Conservation (phyloP, 257 asterid species). For the Leonotis leonurus region DNA sequence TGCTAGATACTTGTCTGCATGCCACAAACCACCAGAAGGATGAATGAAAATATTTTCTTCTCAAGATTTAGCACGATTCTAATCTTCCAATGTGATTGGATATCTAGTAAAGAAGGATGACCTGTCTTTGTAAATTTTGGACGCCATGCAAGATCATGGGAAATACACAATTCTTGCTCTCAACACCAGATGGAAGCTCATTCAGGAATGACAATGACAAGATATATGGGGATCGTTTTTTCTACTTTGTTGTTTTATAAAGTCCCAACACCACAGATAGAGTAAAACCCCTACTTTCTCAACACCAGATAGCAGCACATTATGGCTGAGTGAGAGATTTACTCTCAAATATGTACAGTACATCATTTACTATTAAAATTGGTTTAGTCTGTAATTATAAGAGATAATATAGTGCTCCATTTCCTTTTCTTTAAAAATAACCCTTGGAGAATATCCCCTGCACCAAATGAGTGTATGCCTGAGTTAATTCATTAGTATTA, state of each 20-base stretch:
- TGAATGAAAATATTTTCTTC: slow-evolving; percentile 7
- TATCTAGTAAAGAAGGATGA: neutral
- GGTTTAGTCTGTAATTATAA: neutral
- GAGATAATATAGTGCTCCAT: neutral
- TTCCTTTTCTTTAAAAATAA: neutral
- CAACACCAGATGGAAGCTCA: too few species aligned
- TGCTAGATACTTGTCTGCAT: slow-evolving; percentile 42
- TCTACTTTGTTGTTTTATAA: neutral
- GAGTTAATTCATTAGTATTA: neutral
- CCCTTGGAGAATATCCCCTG: neutral
- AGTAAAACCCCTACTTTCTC: neutral
- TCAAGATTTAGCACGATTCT: neutral
- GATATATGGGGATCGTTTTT: neutral
- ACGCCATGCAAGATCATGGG: neutral
- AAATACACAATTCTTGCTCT: neutral
- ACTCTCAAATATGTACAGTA: neutral
- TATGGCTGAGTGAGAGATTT: neutral
- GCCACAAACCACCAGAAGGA: slow-evolving; percentile 64
- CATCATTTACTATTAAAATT: neutral
- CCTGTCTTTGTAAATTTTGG: neutral
- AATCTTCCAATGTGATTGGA: neutral
- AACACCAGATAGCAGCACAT: neutral
- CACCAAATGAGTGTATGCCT: too few species aligned
- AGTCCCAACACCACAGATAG: neutral
- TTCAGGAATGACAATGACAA: neutral